Conservation (phyloP, 306 rosid genomes). For the Lablab purpureus region DNA sequence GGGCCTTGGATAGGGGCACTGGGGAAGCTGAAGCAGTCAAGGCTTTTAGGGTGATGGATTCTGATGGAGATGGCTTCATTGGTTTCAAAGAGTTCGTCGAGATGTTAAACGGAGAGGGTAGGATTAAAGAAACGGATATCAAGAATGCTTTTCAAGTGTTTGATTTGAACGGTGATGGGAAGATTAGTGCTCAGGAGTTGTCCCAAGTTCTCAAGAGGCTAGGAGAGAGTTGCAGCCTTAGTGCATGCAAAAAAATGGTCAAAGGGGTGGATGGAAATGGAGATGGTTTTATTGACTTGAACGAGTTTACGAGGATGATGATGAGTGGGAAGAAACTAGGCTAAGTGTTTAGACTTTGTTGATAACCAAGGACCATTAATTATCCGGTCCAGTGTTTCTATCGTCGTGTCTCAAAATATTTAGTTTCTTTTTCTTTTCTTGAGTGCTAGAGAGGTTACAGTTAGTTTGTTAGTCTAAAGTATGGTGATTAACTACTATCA, state of each 20-base stretch:
- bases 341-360: not conserved
- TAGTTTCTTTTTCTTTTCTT: not conserved
- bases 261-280: conserved; percentile 75
- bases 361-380: not conserved
- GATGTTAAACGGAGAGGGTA: conserved; percentile 56
- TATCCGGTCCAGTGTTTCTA: conserved; percentile 17
- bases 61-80: conserved; percentile 76
- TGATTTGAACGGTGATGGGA: conserved; percentile 85
- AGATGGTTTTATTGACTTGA: conserved; percentile 73
- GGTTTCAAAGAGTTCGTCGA: conserved; percentile 73
- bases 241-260: conserved; percentile 72
- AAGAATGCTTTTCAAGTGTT: conserved; percentile 70
- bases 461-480: conserved; percentile 18
- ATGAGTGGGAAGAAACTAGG: conserved; percentile 50
- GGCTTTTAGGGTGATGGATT: conserved; percentile 62
- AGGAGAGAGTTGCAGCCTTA: conserved; percentile 67
- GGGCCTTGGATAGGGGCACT: conserved; percentile 54
- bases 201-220: conserved; percentile 62
- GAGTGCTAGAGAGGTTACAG: not conserved
- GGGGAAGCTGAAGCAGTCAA: conserved; percentile 60
- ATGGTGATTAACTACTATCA: not conserved
- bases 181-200: conserved; percentile 81
- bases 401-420: conserved; percentile 17
- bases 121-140: conserved; percentile 54
- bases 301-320: conserved; percentile 83